Conservation (phyloP, 164 flowering plant species). For the Aristolochia fimbriata region DNA sequence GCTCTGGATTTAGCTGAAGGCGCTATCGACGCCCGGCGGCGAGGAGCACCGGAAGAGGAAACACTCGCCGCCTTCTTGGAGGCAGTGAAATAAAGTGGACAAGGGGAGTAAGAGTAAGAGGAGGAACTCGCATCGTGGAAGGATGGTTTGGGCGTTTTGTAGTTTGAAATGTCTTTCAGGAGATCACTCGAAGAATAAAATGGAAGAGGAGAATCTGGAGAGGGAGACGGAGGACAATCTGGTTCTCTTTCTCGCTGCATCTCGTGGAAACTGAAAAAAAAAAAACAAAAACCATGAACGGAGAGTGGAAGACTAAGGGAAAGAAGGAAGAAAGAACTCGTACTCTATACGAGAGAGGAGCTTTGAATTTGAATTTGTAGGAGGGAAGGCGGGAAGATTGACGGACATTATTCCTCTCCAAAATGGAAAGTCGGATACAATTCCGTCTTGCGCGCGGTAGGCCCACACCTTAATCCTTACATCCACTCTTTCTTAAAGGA, state of each 20-base stretch:
- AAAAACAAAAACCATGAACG: neutral
- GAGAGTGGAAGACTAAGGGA: neutral
- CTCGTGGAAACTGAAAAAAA: neutral
- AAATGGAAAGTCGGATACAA: neutral
- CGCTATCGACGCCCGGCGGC: conserved; percentile 17
- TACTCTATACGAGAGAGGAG: neutral
- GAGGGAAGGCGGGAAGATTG: neutral
- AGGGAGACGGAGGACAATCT: conserved; percentile 8
- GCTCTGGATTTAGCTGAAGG: conserved; percentile 30
- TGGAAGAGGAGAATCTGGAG: conserved; percentile 30
- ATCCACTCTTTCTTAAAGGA: no score
- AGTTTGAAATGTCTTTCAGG: conserved; percentile 66
- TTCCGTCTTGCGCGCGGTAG: neutral
- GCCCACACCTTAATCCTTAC: no score
- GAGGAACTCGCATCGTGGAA: conserved; percentile 8
- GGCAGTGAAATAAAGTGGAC: conserved; percentile 54
- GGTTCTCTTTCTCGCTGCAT: conserved; percentile 1
- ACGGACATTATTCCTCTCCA: neutral
- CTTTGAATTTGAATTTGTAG: neutral
- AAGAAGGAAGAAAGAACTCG: neutral
- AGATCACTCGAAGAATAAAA: conserved; percentile 12
- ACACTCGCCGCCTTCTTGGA: conserved; percentile 52
- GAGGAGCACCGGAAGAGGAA: conserved; percentile 17
- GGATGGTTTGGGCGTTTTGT: conserved; percentile 63
- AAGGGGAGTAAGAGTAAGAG: conserved; percentile 22